phyloP scores from a whole-genome alignment of 495 filamentous ascomycete species.

The Aspergillus saccharolyticus region DNA sequence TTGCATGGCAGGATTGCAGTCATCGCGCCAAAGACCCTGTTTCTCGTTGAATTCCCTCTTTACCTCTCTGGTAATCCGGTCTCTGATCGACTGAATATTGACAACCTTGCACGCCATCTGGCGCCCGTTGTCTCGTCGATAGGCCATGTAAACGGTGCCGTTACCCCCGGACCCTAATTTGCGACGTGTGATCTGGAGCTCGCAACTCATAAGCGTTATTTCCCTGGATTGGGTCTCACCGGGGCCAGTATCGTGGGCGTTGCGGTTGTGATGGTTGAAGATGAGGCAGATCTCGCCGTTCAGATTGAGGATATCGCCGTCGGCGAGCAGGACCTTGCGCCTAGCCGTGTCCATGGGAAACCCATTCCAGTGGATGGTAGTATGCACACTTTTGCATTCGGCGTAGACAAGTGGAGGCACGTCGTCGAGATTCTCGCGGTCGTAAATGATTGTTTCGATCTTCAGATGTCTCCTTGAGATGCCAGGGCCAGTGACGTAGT shows the following conservation, averaged over 20 bases:
- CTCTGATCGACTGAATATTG: constrained; percentile 23
- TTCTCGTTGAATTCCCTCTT: not conserved
- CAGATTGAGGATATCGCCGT: constrained; percentile 48
- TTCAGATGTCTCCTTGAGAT: constrained; percentile 57
- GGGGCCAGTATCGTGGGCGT: no score
- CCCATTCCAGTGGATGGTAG: constrained; percentile 49
- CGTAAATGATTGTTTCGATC: constrained; percentile 56
- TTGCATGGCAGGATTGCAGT: not conserved
- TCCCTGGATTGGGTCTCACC: no score
- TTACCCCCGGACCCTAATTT: constrained; percentile 46
- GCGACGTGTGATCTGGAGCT: constrained; percentile 40
- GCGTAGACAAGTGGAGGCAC: constrained; percentile 54
- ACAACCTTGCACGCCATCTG: constrained; percentile 54
- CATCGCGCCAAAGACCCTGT: no score
- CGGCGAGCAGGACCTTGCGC: constrained; percentile 45
- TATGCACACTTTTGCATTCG: constrained; percentile 54
- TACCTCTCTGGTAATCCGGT: not conserved
- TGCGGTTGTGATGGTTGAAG: constrained; percentile 18
- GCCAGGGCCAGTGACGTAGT: constrained; percentile 34
- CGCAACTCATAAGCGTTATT: no score
- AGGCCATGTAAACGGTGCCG: constrained; percentile 48
- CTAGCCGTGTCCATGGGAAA: constrained; percentile 37
- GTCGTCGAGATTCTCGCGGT: constrained; percentile 27
- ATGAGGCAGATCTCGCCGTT: constrained; percentile 17
- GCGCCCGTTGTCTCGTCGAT: constrained; percentile 23